Base-by-base conservation (phyloP, 257 asterid species). In the Forsythia suspensa region DNA sequence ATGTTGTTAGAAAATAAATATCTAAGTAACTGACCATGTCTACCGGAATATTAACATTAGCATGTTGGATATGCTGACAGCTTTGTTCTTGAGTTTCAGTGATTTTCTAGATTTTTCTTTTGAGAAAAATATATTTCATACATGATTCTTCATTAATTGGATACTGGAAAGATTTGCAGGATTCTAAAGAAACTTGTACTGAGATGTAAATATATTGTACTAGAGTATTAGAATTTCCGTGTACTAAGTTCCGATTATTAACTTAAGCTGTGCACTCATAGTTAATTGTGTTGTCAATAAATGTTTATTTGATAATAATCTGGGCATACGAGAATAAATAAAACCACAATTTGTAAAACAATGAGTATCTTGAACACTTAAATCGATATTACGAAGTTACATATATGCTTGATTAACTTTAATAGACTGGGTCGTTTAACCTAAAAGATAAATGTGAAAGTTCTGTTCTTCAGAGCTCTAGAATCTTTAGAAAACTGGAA, bases 381-480 rank as follows among this genome's bases (percentile, higher is more conserved):
- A 12, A 21, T 63, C 0, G 8, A 34, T 59, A 66, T 68, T 71
- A 18, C 73, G 74, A 79, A 46, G 59, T 68, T 43, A 43, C 48
- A 8, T 77, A 79, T 36, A 76, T 68, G 73, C 82, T 41, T 72
- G 55, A 55, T 70, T 6, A 55, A 18, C 13, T 57, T 57, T 57
- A 57, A 20, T 59, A n/a, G 37, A 59, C 15, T 76, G n/a, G 41
- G 48, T 38, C 78, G 65, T 70, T 77, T 66, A 73, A 34, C 41
- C 39, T 46, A 24, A 52, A 72, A 77, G 78, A 63, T 74, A 15
- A 67, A 55, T 37, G 83, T 63, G 77, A 71, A 78, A 75, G 51
- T 57, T 71, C 73, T 51, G 41, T 77, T 21, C 10, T 74, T 70
- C 24, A 71, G 44, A 80, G 38, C 70, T 61, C 65, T 61, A 41